These are phyloP conservation scores for Alternaria arbusti DNA, from an alignment of 2,329 filamentous ascomycete species.

Conservation along the genomic window DNA sequence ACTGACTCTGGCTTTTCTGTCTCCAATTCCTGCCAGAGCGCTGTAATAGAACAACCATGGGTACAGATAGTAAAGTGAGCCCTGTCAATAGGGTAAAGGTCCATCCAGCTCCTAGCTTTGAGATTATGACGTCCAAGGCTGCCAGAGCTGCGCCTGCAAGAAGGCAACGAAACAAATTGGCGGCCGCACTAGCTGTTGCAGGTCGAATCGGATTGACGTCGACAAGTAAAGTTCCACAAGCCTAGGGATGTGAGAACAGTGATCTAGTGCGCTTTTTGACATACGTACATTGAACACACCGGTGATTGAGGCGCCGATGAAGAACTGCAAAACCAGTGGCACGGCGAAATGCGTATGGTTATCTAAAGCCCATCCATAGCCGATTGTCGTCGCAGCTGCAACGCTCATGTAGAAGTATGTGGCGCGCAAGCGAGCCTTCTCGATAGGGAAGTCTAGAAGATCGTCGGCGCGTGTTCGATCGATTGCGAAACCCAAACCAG, in stretches of 20 bases:
- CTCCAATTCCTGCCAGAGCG: not conserved
- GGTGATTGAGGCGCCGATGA: not conserved
- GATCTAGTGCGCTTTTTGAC: not conserved
- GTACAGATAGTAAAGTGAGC: not conserved
- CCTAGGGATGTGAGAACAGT: too few species aligned
- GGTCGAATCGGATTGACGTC: not conserved
- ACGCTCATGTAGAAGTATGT: not conserved
- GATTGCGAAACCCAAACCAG: not conserved
- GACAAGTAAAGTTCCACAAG: not conserved
- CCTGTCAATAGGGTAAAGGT: not conserved
- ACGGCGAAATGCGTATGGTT: not conserved
- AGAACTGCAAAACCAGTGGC: not conserved
- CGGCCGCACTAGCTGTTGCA: not conserved
- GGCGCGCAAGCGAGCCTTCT: not conserved
- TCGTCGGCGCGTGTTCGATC: not conserved
- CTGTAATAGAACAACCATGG: not conserved
- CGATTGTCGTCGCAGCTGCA: not conserved
- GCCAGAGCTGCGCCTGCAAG: not conserved
- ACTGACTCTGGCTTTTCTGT: not conserved
- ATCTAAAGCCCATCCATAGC: not conserved
- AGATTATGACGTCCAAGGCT: not conserved
- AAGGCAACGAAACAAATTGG: not conserved
- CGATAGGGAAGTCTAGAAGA: not conserved
- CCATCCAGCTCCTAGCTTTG: not conserved
- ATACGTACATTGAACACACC: not conserved